Evolutionary conservation across 2,329 filamentous ascomycete species (phyloP), one percentile per base, ranked within the genome.

Genomic region (Didymella segeticola): DNA sequence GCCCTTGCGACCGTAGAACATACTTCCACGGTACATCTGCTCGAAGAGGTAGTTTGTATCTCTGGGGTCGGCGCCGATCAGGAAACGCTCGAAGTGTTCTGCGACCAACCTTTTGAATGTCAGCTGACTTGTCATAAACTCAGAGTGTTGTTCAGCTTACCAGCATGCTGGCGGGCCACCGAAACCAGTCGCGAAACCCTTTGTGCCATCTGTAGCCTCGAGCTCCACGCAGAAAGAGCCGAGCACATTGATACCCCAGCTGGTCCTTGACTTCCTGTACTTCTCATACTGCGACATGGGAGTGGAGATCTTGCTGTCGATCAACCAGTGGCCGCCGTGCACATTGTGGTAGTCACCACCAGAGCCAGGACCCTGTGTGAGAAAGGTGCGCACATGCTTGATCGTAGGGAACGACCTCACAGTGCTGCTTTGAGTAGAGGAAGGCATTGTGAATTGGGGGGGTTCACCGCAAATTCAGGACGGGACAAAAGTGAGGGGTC

Each of bases 1-100:
- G 39, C 93, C 93, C 76, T 97, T 97, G 63, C 93, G 88, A 57
- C 93, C 93, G 71, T 97, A 97, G 81, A 96, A 97, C 90, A 96
- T 96, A 63, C 91, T 96, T 2, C 84, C 90, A 56, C 92, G 87
- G 80, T 96, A 97, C 93, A 97, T 96, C 75, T 96, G 91, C 80
- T 97, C 93, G 72, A 96, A 97, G 25, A 97, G 81, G 59, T 93
- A 84, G 77, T 96, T 96, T 47, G 91, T 96, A 71, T 97, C 91
- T 65, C 93, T 84, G 10, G 92, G 92, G 74, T 97, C 93, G 85
- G 53, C 88, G 34, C 91, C 92, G 64, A 96, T 83, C 57, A 97
- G 79, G 82, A 97, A 97, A 58, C 93, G 86, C 76, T 95, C 89
- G 73, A 97, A 96, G 78, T 97, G 93, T 76, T 96, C 89, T 70